Evolutionary conservation across 371 early-diverging fungal genomes (phyloP), one percentile per base, ranked within the genome.

Genomic region (Funneliformis caledonium): DNA sequence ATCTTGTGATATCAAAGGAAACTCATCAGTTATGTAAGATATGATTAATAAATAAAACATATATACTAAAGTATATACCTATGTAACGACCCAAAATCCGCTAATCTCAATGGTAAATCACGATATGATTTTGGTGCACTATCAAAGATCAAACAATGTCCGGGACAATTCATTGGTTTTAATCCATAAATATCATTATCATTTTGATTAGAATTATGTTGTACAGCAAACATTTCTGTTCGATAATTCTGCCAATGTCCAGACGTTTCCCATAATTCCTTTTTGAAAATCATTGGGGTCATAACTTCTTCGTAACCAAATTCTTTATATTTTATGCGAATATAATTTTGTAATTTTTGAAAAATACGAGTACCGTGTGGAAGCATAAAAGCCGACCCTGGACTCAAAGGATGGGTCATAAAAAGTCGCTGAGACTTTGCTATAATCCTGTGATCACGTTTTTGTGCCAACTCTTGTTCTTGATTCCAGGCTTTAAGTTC

Each of bases 131-230:
- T 93, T 81, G 97, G 97, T 76, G 94, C 91, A 81, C 92, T 90
- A 80, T 89, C 95, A 89, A 99, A 99, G 93, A 99, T 96, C 83
- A 99, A 87, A 89, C 99, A 99, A 86, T 99, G 99, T 59, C 98
- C 98, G 72, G 99, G 99, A 86, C 99, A 99, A 92, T 99, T 99
- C 99, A 99, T 99, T 14, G 99, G 99, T 91, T 99, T 99, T 78
- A 99, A 89, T 1, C 95, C 99, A 88, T 93, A 97, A 77, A 92
- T 89, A 42, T 68, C 92, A 10, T 84, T 88, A 12, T 90, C 33
- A n/a, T 86, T 83, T n/a, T 86, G 84, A 64, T 93, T 92, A 19
- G 95, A 93, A 47, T 93, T 92, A 22, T 64, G 26, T 5, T 69
- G 19, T 50, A 99, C 91, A 75, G 91, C 88, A 88, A 99, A 99